A percentile compares a stretch with the other conserved stretches of the same genome.
phyloP scores from a whole-genome alignment of 2,329 filamentous ascomycete species.

The Apiospora marii region DNA sequence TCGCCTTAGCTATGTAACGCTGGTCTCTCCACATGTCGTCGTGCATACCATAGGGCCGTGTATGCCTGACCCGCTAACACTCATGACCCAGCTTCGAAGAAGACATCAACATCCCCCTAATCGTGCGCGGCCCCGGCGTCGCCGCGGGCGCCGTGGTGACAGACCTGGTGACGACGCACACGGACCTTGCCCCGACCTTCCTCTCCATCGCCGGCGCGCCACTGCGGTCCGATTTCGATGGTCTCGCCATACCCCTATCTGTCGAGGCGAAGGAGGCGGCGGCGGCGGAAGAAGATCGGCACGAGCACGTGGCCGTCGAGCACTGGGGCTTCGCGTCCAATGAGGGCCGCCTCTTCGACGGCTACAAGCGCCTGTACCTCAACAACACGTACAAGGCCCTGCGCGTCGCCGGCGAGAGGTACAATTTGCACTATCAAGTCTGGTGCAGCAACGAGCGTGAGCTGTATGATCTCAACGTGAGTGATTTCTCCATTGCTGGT shows the following conservation, averaged over 20 bases:
- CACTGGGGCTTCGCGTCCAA: conserved; percentile 53
- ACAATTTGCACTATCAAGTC: conserved; percentile 70
- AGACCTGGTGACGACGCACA: conserved; percentile 60
- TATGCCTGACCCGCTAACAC: conserved; percentile 47
- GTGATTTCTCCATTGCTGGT: background rate
- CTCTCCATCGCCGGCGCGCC: conserved; percentile 48
- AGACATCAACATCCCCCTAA: conserved; percentile 66
- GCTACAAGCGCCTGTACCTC: background rate
- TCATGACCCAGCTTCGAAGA: conserved; percentile 55
- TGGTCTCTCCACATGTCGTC: background rate
- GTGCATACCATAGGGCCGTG: too few relatives aligned
- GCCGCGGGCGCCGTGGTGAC: conserved; percentile 46
- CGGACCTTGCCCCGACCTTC: conserved; percentile 63
- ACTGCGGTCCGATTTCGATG: conserved; percentile 58
- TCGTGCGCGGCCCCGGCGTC: conserved; percentile 67
- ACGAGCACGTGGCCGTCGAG: conserved; percentile 61
- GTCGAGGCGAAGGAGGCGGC: conserved; percentile 19
- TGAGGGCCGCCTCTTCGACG: conserved; percentile 23
- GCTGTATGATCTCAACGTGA: conserved; percentile 63
- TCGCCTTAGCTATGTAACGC: background rate
- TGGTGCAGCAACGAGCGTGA: conserved; percentile 76
- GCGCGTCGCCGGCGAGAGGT: conserved; percentile 59
- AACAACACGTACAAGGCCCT: conserved; percentile 70
- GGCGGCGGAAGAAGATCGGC: conserved; percentile 26
- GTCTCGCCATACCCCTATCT: conserved; percentile 54